Conservation (phyloP, 352 stramenopile species). For the Phytophthora pinifolia region DNA sequence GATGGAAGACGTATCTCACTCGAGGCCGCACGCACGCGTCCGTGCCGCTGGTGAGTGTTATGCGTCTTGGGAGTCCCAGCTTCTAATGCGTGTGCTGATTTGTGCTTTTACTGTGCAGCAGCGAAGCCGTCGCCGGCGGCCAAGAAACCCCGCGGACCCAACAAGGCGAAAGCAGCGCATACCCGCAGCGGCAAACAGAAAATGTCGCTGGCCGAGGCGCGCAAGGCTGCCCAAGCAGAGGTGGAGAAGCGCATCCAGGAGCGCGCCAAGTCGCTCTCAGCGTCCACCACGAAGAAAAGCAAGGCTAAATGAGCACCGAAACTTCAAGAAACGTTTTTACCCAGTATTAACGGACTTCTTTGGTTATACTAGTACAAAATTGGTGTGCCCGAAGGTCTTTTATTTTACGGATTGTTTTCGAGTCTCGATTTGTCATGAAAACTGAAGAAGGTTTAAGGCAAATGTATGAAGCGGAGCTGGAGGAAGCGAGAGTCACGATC, state of each 20-base stretch:
- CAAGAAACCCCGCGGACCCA: slow-evolving; percentile 54
- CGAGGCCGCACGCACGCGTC: slow-evolving; percentile 22
- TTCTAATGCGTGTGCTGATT: slow-evolving; percentile 30
- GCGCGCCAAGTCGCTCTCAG: slow-evolving; percentile 50
- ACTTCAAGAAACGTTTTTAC: too few species aligned
- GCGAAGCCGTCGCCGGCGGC: slow-evolving; percentile 38
- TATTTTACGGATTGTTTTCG: background rate
- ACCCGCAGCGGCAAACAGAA: slow-evolving; percentile 34
- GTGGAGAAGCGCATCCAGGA: slow-evolving; percentile 69
- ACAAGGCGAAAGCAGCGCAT: slow-evolving; percentile 29
- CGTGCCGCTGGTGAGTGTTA: slow-evolving; percentile 38
- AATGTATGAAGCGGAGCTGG: slow-evolving; percentile 3
- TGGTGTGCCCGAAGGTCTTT: too few species aligned
- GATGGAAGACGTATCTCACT: slow-evolving; percentile 52
- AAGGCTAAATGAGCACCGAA: slow-evolving; percentile 13
- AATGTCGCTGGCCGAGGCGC: slow-evolving; percentile 62
- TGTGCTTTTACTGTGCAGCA: slow-evolving; percentile 22
- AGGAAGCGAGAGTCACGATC: slow-evolving; percentile 3
- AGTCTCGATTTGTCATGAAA: too few species aligned
- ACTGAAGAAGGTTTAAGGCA: background rate
- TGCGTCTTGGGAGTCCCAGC: slow-evolving; percentile 8
- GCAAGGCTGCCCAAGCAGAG: slow-evolving; percentile 71
- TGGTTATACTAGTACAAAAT: too few species aligned
- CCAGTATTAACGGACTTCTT: too few species aligned
- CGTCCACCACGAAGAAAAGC: slow-evolving; percentile 52